These are phyloP conservation scores for Plasmodium chabaudi DNA, from an alignment of 169 alveolate genomes.

Conservation along the genomic window DNA sequence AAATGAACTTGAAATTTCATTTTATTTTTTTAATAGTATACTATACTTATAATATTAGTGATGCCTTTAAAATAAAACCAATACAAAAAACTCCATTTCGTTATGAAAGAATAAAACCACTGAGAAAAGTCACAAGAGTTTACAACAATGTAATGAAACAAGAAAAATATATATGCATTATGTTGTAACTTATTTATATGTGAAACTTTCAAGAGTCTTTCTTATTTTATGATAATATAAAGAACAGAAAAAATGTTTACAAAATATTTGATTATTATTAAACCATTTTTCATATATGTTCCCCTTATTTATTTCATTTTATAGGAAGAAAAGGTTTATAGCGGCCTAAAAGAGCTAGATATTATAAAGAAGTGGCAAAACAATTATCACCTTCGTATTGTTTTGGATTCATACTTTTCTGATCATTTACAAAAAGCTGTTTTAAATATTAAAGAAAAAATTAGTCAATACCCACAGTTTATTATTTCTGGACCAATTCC, in stretches of 20 bases:
- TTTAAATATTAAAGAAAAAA: conserved; percentile 48
- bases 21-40: conserved; percentile 20
- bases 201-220: not conserved
- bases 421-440: conserved; percentile 73
- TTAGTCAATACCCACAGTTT: conserved; percentile 61
- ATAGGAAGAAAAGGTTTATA: conserved; percentile 44
- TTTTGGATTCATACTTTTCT: conserved; percentile 63
- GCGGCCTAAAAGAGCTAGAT: conserved; percentile 39
- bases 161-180: not conserved
- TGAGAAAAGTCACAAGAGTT: conserved; percentile 3
- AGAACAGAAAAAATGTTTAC: too few species aligned
- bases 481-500: conserved; percentile 69
- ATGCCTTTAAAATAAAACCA: conserved; percentile 31
- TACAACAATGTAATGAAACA: conserved; percentile 52
- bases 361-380: conserved; percentile 69
- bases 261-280: not conserved
- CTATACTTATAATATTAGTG: conserved; percentile 4
- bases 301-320: not conserved
- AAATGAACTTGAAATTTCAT: conserved; percentile 36
- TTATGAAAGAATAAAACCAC: conserved; percentile 2
- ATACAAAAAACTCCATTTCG: not conserved
- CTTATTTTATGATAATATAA: too few species aligned
- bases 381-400: conserved; percentile 52
- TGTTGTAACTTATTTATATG: not conserved
- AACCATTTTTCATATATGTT: not conserved